Base-by-base conservation (phyloP, 1,284 basidiomycete species). In the Porphyrellus sp. region DNA sequence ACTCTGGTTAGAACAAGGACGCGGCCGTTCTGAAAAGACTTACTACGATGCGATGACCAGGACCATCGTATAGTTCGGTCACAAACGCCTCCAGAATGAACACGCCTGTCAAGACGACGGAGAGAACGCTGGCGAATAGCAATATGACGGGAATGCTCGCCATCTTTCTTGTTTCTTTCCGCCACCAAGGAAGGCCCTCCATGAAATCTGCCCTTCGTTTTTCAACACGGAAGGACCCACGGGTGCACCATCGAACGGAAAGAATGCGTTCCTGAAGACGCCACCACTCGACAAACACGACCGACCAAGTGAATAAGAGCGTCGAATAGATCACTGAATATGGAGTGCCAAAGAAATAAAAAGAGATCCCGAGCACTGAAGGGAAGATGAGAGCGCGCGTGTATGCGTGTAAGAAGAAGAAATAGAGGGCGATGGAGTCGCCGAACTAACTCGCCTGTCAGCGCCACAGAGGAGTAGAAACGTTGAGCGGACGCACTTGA, bases 21-120 rank as follows among this genome's bases (percentile, higher is more conserved):
- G 38, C 13, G 27, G 2, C 8, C 11, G 28, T 35, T 13, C 51
- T 16, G 18, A 46, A 27, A 25, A 5, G 16, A 75, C 89, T 67
- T 63, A 92, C 91, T 12, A 93, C 77, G 46, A 89, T 78, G 55
- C 84, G 74, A 63, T 89, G 82, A 8, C 91, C 90, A 1, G 92
- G 89, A 0, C 97, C 96, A 16, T 86, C 83, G 71, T 98, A 98
- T 3, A 95, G 71, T 40, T 87, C 77, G 0, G 86, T 85, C 8
- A 94, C 86, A 59, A 96, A 95, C 0, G 91, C 91, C 67, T 95
- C 93, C 49, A 95, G 77, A 20, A 94, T 74, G 68, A 96, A 96
- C 44, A 93, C 89, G 6, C 75, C 80, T 1, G 89, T 91, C 54
- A 94, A 73, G 23, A 94, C 72, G 1, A 78, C 74, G 2, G 81